Evolutionary conservation across 805 yeast species (phyloP).

Genomic region (Teunomyces pallodes): DNA sequence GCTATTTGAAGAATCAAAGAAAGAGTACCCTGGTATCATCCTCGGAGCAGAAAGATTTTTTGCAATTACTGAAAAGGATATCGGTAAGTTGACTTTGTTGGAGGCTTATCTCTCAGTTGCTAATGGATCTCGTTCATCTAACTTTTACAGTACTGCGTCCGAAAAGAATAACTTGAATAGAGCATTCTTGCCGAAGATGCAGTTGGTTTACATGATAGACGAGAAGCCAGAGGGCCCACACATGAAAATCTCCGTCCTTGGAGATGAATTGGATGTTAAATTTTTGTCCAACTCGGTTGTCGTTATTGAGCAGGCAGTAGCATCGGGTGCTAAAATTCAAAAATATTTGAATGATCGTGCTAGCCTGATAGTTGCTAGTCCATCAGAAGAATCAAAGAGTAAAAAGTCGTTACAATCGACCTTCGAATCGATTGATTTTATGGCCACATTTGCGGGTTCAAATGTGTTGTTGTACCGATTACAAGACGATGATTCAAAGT

Average conservation of each 20-base stretch:
- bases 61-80: conserved; percentile 55
- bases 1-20: conserved; percentile 53
- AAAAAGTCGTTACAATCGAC: conserved; percentile 5
- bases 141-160: conserved; percentile 46
- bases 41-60: conserved; percentile 74
- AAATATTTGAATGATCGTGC: conserved; percentile 23
- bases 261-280: conserved; percentile 68
- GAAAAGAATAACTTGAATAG: conserved; percentile 53
- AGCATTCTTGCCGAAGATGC: conserved; percentile 69
- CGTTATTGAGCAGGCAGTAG: conserved; percentile 51
- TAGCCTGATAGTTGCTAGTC: neutral
- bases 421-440: conserved; percentile 46
- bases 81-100: conserved; percentile 66
- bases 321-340: conserved; percentile 47
- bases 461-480: conserved; percentile 48
- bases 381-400: neutral
- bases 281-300: conserved; percentile 55
- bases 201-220: conserved; percentile 46
- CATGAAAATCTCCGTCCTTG: conserved; percentile 50
- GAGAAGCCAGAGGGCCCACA: conserved; percentile 29
- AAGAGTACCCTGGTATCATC: conserved; percentile 66
- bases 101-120: conserved; percentile 75
- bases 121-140: conserved; percentile 50
- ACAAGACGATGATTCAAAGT: conserved; percentile 34
- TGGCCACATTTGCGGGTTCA: conserved; percentile 68